Conservation (phyloP, 805 yeast genomes). For the Cyberlindnera veronae region DNA sequence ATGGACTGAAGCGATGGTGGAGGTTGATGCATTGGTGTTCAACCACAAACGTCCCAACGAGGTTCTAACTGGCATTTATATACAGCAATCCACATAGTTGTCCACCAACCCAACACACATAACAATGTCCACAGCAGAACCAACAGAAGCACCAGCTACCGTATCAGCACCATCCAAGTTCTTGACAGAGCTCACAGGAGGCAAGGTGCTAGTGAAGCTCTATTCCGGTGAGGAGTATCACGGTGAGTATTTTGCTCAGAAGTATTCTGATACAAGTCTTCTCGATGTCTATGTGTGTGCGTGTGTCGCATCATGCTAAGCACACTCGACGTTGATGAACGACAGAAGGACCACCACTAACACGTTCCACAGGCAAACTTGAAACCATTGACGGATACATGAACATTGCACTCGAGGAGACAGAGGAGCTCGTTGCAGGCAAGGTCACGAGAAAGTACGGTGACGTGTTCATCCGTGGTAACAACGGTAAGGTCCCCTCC, state of each 20-base stretch:
- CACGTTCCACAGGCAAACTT: slow-evolving; percentile 38
- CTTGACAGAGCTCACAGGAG: slow-evolving; percentile 73
- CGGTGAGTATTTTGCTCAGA: slow-evolving; percentile 36
- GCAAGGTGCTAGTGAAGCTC: slow-evolving; percentile 75
- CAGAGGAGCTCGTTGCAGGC: slow-evolving; percentile 60
- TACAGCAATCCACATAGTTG: too few relatives aligned
- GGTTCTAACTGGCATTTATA: too few relatives aligned
- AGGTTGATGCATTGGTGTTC: too few relatives aligned
- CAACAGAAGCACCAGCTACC: slow-evolving; percentile 10
- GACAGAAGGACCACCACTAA: slow-evolving; percentile 1
- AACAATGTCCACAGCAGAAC: slow-evolving; percentile 11
- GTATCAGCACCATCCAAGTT: slow-evolving; percentile 68
- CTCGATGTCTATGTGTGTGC: too few relatives aligned
- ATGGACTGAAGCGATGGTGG: too few relatives aligned
- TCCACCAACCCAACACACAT: not conserved
- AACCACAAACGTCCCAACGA: too few relatives aligned
- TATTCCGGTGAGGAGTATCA: slow-evolving; percentile 84
- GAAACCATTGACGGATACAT: slow-evolving; percentile 95
- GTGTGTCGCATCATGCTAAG: too few relatives aligned
- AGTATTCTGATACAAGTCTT: not conserved
- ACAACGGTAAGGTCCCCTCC: slow-evolving; percentile 56
- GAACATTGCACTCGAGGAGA: slow-evolving; percentile 84
- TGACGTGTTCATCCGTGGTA: slow-evolving; percentile 85
- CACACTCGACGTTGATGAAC: not conserved
- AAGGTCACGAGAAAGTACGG: slow-evolving; percentile 53